A percentile compares a stretch with the other conserved stretches of the same genome.
Conservation (phyloP, 306 rosid species). For the Inga laurina region DNA sequence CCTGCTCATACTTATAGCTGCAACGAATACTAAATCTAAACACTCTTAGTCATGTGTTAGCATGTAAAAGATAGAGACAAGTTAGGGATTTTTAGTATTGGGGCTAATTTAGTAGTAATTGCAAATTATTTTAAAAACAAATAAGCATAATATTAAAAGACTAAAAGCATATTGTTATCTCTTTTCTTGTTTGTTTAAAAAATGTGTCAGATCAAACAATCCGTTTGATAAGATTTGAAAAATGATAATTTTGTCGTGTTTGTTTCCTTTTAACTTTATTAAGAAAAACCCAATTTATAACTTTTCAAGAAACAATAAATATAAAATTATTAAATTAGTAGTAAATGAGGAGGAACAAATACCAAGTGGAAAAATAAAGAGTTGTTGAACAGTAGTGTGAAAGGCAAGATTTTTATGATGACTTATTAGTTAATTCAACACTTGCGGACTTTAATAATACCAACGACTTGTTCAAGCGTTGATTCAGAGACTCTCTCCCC, state of each 20-base stretch:
- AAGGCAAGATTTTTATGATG: background rate
- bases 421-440: background rate
- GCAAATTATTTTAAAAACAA: no score
- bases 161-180: no score
- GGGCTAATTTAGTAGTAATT: no score
- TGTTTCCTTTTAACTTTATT: background rate
- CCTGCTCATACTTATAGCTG: no score
- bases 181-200: no score
- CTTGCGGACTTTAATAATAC: background rate
- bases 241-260: background rate
- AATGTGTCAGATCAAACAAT: no score
- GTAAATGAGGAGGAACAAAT: background rate
- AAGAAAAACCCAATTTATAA: background rate
- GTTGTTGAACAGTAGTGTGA: background rate
- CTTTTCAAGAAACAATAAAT: background rate
- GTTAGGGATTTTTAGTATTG: no score
- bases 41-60: background rate
- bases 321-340: background rate
- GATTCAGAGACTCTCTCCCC: no score
- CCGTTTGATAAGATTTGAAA: background rate
- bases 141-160: no score
- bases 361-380: background rate
- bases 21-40: background rate
- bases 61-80: background rate
- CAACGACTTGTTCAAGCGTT: background rate